Evolutionary conservation across 345 rosid species (phyloP).

Genomic region (Linum tenue): DNA sequence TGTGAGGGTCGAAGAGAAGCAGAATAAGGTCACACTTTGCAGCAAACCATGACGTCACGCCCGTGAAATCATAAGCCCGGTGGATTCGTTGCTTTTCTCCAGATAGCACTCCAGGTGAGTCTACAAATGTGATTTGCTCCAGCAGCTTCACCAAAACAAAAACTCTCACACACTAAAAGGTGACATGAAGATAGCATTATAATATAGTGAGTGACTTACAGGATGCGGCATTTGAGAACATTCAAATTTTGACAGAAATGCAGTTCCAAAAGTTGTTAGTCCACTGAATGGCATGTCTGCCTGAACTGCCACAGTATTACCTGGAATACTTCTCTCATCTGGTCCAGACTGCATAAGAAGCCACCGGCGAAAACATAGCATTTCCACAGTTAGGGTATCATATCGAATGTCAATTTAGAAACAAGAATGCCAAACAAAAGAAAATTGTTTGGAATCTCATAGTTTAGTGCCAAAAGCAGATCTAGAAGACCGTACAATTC

Average conservation of each 20-base stretch:
- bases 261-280: slow-evolving; percentile 81
- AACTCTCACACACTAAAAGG: slow-evolving; percentile 13
- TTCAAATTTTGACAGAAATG: slow-evolving; percentile 87
- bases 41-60: slow-evolving; percentile 96
- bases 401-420: background rate
- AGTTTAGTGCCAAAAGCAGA: background rate
- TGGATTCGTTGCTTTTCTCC: slow-evolving; percentile 93
- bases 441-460: background rate
- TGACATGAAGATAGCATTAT: slow-evolving; percentile 1
- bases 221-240: slow-evolving; percentile 98
- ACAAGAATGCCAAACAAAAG: background rate
- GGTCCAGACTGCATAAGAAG: slow-evolving; percentile 52
- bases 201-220: slow-evolving; percentile 32
- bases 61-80: slow-evolving; percentile 82
- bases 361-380: background rate
- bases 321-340: slow-evolving; percentile 98
- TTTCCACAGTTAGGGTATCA: background rate
- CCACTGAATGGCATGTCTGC: slow-evolving; percentile 97
- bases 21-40: slow-evolving; percentile 93
- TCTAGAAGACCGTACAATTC: background rate
- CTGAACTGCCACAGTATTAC: slow-evolving; percentile 87
- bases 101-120: slow-evolving; percentile 91
- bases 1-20: slow-evolving; percentile 94
- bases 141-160: slow-evolving; percentile 45
- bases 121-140: slow-evolving; percentile 86